Base-by-base conservation (phyloP, 768 basidiomycete genomes). In the Cytidiella melzeri region DNA sequence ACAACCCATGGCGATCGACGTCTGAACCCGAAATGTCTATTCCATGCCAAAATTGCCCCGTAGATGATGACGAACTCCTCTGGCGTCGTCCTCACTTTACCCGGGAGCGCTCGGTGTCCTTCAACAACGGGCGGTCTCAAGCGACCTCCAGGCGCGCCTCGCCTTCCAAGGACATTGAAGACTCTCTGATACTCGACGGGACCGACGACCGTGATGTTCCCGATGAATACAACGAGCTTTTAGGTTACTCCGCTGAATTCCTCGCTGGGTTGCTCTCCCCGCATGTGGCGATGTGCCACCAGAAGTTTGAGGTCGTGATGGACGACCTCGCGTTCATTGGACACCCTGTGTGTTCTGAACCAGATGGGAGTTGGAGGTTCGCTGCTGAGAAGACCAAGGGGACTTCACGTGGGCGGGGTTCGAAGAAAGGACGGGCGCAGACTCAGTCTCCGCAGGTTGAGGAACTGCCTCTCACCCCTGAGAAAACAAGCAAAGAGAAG, bases 271-370 rank as follows among this genome's bases (percentile, higher is more conserved):
- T 95, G 55, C 73, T 98, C 2, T 87, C 86, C 51, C 93, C 95
- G 0, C 76, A 82, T 40, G 68, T 72, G 25, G 74, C 82, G 12
- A 80, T 93, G 65, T 96, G 92, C 59, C 92, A 99, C 66, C 89
- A 92, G 64, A 91, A 91, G 60, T 97, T 96, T 61, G 92, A 95
- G 63, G 77, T 99, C 25, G 68, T 90, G 36, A 85, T 96, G 21
- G 93, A 98, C 62, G 85, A 93, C 58, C 74, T 98, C 21, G 89
- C 83, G 4, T 98, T 97, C 64, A 75, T 97, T 39, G 96, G 96
- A 0, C 94, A 98, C 64, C 96, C 95, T 1, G 92, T 97, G 2
- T 88, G 86, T 61, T 79, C 79, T 10, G 85, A 88, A 45, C 59
- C 71, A 24, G 83, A 85, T 56, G 88, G 85, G 1, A 71, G 61